Conservation (phyloP, 257 asterid genomes). For the Nicotiana benthamiana region DNA sequence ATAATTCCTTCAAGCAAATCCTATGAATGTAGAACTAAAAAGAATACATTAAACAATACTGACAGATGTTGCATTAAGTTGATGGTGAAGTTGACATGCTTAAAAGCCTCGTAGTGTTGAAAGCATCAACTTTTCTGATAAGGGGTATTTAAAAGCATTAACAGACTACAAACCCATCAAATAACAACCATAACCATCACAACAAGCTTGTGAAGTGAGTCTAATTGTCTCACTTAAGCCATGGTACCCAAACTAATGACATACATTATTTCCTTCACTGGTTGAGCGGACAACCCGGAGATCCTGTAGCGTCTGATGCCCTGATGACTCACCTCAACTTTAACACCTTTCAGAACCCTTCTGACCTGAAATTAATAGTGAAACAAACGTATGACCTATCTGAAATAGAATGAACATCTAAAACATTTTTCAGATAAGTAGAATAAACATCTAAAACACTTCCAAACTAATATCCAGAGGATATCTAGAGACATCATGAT, state of each 20-base stretch:
- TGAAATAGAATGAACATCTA: neutral
- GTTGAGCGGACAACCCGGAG: constrained; percentile 31
- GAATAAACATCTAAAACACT: neutral
- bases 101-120: neutral
- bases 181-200: neutral
- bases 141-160: neutral
- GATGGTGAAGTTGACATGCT: neutral
- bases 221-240: neutral
- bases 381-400: neutral
- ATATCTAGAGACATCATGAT: neutral
- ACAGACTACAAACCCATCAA: neutral
- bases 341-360: constrained; percentile 40
- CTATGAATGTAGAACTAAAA: neutral
- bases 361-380: constrained; percentile 31
- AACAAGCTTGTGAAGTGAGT: neutral
- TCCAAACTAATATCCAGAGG: neutral
- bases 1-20: neutral
- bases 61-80: neutral
- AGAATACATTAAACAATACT: neutral
- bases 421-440: neutral
- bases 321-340: constrained; percentile 32
- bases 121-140: neutral
- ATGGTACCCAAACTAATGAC: constrained; percentile 9
- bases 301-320: constrained; percentile 38
- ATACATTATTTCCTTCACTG: constrained; percentile 34